These are phyloP conservation scores for Alternaria ventricosa DNA, from an alignment of 2,329 filamentous ascomycete species.

Conservation along the genomic window DNA sequence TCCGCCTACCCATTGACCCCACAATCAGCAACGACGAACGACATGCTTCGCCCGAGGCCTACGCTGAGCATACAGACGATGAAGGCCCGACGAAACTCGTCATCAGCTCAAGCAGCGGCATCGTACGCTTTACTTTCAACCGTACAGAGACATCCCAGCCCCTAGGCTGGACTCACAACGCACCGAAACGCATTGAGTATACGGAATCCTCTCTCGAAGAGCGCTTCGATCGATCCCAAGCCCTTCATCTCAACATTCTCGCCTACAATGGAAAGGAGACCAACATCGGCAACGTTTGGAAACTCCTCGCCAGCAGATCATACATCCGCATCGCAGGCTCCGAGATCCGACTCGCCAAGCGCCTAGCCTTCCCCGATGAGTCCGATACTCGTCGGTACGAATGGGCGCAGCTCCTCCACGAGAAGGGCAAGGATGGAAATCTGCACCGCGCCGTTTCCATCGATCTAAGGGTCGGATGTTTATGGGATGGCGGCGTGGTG, in stretches of 20 bases:
- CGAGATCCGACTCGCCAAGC: conserved; percentile 49
- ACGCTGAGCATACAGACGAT: conserved; percentile 19
- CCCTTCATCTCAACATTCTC: conserved; percentile 44
- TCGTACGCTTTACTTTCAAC: conserved; percentile 42
- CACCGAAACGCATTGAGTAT: conserved; percentile 23
- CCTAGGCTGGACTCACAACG: conserved; percentile 18
- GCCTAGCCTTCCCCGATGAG: conserved; percentile 40
- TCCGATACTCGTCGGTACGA: conserved; percentile 14
- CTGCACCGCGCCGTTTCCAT: conserved; percentile 52
- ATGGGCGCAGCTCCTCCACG: conserved; percentile 27
- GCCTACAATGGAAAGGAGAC: conserved; percentile 53
- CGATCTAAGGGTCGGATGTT: conserved; percentile 54
- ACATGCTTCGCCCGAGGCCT: conserved; percentile 8
- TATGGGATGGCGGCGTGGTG: conserved; percentile 56
- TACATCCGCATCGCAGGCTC: conserved; percentile 52
- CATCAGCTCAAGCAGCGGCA: conserved; percentile 30
- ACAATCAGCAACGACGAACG: conserved; percentile 11
- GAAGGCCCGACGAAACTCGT: conserved; percentile 22
- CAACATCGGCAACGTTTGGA: conserved; percentile 44
- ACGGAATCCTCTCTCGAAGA: conserved; percentile 35
- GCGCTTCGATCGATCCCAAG: conserved; percentile 37
- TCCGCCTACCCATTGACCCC: conserved; percentile 36
- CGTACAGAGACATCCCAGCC: conserved; percentile 16
- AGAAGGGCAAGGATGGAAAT: conserved; percentile 33
- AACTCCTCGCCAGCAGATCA: conserved; percentile 30